Evolutionary conservation across 176 grass and related monocot genomes (phyloP).

Genomic region (Ensete ventricosum): DNA sequence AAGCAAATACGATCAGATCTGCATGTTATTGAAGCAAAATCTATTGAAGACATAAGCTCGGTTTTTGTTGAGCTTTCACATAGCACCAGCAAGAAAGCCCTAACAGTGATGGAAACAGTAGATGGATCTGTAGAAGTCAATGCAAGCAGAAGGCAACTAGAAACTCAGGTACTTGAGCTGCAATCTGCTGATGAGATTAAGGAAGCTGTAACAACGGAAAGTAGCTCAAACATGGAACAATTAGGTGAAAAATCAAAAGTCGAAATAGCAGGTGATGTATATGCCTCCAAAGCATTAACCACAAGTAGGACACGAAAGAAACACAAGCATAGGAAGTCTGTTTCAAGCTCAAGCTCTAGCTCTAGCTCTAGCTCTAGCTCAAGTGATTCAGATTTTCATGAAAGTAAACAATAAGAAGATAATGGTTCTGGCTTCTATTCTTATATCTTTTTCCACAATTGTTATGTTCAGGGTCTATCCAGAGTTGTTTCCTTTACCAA

Average conservation of each 20-base stretch:
- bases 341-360: not conserved
- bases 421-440: not conserved
- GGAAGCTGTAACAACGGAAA: not conserved
- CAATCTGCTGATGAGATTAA: too few species aligned
- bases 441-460: not conserved
- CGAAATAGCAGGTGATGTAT: not conserved
- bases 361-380: slow-evolving; percentile 1
- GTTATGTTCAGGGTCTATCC: not conserved
- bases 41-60: not conserved
- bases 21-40: slow-evolving; percentile 18
- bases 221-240: not conserved
- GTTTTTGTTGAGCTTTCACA: slow-evolving; percentile 3
- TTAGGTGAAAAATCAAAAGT: not conserved
- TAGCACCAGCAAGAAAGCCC: not conserved
- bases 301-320: not conserved
- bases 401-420: not conserved
- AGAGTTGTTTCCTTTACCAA: not conserved
- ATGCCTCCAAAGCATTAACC: not conserved
- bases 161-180: not conserved
- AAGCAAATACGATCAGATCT: slow-evolving; percentile 5
- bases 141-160: not conserved
- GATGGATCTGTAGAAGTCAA: not conserved
- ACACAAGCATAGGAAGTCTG: not conserved
- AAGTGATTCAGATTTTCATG: not conserved
- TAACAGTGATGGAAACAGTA: not conserved